Evolutionary conservation across 176 grass and related monocot genomes (phyloP), one percentile per base, ranked within the genome.

Genomic region (Aegilops speltoides): DNA sequence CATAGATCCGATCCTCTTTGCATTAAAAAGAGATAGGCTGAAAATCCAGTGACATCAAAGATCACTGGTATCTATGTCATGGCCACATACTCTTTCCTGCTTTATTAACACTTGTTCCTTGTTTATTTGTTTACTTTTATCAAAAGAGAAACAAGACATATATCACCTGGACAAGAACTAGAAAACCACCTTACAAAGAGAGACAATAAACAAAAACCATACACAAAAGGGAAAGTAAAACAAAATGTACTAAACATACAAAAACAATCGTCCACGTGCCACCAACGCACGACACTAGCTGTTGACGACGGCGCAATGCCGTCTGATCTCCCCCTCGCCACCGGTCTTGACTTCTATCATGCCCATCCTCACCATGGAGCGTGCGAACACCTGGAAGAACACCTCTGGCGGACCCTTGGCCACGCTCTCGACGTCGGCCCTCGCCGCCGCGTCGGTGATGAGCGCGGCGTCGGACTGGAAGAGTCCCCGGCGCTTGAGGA

Each of bases 391-490:
- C 25, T 83, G 38, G 76, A 91, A 92, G 86, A 99, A 99, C 10
- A 85, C 56, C n/a, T 89, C 86, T 1, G 64, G 37, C 7, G 81
- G 81, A 15, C 84, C 52, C 22, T 33, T 48, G 0, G 84, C 86
- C 0, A 96, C 75, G 73, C 68, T 78, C 33, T 64, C 43, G 66
- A 99, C 81, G 32, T 85, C 79, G 41, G 82, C 84, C 72, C 28
- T 84, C 4, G 90, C 41, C 3, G 86, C 76, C 0, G 88, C 37
- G 73, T 93, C 79, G 0, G 88, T 96, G 80, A 96, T 76, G 1
- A 96, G 89, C 36, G 97, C 79, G 4, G 92, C 90, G 72, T 99
- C 97, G 3, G 97, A 99, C 70, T 90, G 82, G 84, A 99, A 94
- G 9, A 99, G 92, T 5, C 97, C 94, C 28, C 94, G 88, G 12